These are phyloP conservation scores for Narthecium ossifragum DNA, from an alignment of 106 monocot genomes.

Conservation along the genomic window DNA sequence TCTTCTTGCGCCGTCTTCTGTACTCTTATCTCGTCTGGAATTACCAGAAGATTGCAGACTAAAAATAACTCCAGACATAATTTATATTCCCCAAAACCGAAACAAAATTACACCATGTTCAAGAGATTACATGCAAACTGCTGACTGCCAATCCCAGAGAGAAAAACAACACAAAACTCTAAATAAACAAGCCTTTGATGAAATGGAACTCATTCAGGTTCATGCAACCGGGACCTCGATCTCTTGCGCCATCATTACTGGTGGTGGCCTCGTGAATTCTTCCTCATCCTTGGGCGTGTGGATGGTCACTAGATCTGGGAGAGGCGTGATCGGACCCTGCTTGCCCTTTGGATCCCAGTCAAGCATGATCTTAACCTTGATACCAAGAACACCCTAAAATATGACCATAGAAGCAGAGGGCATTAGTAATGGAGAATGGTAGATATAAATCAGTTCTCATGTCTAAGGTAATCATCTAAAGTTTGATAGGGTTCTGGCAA, in stretches of 20 bases:
- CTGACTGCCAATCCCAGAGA: neutral
- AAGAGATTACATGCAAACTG: neutral
- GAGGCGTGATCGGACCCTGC: slow-evolving; percentile 4
- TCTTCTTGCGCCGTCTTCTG: too few species aligned
- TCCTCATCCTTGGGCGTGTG: slow-evolving; percentile 15
- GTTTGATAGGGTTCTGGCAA: too few species aligned
- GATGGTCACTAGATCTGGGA: slow-evolving; percentile 17
- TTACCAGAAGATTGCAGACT: too few species aligned
- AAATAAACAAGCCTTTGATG: neutral
- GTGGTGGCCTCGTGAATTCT: slow-evolving; percentile 3
- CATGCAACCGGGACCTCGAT: slow-evolving; percentile 13
- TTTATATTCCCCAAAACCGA: too few species aligned
- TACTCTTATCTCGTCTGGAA: too few species aligned
- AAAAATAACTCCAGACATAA: too few species aligned
- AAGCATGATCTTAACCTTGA: slow-evolving; percentile 1
- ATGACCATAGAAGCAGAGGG: neutral
- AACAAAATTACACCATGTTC: neutral
- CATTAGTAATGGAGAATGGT: neutral
- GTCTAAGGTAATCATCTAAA: too few species aligned
- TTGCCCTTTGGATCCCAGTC: slow-evolving; percentile 13
- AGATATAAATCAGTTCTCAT: neutral
- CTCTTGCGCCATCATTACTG: slow-evolving; percentile 5
- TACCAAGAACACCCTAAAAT: slow-evolving; percentile 1
- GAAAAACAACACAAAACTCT: neutral
- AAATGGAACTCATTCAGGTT: neutral